Evolutionary conservation across 768 basidiomycete species (phyloP), one percentile per base, ranked within the genome.

Genomic region (Baorangia bicolor): DNA sequence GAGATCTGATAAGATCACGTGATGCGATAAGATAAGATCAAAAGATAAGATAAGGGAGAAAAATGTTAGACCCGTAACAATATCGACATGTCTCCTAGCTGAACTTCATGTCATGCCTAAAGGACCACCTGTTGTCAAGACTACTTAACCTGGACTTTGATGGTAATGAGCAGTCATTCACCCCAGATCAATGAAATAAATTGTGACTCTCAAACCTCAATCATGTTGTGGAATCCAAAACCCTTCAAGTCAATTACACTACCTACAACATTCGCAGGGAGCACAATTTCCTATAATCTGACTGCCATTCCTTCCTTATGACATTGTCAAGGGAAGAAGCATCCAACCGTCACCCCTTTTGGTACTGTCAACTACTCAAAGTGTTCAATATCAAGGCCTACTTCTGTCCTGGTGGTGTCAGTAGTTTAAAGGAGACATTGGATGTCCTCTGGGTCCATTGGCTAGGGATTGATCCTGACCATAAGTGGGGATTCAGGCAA

Each of bases 361-460:
- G 56, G 48, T 50, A 58, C 11, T 37, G 34, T 9, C 49, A 51
- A 3, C 9, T 56, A 1, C 3, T 56, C 13, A 43, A 51, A 3
- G 55, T 18, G 8, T 56, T 56, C 28, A 4, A 5, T 10, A 18
- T 49, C 2, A 2, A 54, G 2, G 16, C 40, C 13, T 35, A 4
- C 4, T 52, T 12, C 20, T 40, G 13, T 35, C 38, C 23, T 1
- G 27, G n/a, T 39, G 50, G 55, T 7, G 2, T 46, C 2, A 52
- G 35, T 6, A 3, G 5, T 45, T 12, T 14, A 0, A 33, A 46
- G 31, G 16, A 51, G 25, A 43, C 3, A 1, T 8, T 44, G 13
- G 42, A 55, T 12, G 48, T 55, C 5, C 35, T 52, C 1, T 56
- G 50, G 55, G 50, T 55, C 18, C 16, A 10, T 37, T 56, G 55